These are phyloP conservation scores for Cyclanthera cordifolia DNA, from an alignment of 306 rosid species.

Conservation along the genomic window DNA sequence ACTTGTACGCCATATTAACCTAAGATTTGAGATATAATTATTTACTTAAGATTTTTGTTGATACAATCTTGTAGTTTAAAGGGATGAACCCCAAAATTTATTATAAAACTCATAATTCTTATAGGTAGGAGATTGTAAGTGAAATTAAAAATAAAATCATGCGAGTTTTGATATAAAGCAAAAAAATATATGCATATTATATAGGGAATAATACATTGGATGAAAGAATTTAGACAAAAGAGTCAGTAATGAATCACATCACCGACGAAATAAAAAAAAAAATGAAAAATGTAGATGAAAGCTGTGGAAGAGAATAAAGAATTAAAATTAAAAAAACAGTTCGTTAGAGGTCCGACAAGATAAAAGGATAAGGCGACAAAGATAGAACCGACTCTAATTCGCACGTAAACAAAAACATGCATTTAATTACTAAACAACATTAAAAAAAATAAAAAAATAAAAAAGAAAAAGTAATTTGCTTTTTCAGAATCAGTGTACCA, in stretches of 20 bases:
- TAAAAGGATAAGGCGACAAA: conserved; percentile 11
- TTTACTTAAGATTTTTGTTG: too few relatives aligned
- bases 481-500: neutral
- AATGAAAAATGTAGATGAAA: neutral
- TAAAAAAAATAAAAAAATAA: neutral
- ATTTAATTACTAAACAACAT: too few relatives aligned
- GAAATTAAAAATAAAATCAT: too few relatives aligned
- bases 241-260: neutral
- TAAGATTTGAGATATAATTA: too few relatives aligned
- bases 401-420: neutral
- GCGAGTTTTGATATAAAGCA: too few relatives aligned
- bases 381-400: neutral
- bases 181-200: too few relatives aligned
- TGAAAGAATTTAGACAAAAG: neutral
- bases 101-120: too few relatives aligned
- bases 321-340: neutral
- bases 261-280: neutral
- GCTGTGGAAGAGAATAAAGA: neutral
- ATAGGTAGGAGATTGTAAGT: too few relatives aligned
- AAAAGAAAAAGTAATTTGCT: too few relatives aligned
- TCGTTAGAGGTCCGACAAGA: neutral
- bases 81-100: too few relatives aligned
- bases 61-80: too few relatives aligned
- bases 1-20: too few relatives aligned
- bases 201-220: neutral